phyloP scores from a whole-genome alignment of 129 eudicot species.

The Lactuca sativa region DNA sequence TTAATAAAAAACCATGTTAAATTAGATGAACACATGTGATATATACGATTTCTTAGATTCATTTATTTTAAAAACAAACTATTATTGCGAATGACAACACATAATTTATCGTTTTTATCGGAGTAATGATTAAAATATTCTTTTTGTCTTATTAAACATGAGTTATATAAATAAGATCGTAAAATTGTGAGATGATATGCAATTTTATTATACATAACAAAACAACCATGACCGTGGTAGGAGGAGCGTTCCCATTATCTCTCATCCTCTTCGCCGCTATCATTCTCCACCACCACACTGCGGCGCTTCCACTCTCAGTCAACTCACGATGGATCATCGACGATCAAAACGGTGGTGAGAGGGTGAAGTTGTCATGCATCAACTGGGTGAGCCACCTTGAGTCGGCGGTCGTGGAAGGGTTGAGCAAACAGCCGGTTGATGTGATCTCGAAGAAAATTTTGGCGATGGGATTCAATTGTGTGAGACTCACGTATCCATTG shows the following conservation, averaged over 20 bases:
- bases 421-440: conserved; percentile 72
- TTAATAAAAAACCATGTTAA: too few species aligned
- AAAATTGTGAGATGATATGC: too few species aligned
- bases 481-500: conserved; percentile 83
- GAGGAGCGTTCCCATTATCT: neutral
- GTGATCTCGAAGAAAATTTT: conserved; percentile 51
- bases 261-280: conserved; percentile 6
- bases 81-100: too few species aligned
- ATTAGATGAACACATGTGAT: too few species aligned
- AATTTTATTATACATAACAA: too few species aligned
- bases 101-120: too few species aligned
- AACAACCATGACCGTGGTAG: neutral
- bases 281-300: conserved; percentile 4
- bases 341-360: conserved; percentile 39
- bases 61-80: too few species aligned
- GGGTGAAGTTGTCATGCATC: conserved; percentile 79
- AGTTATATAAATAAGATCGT: too few species aligned
- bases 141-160: too few species aligned
- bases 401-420: conserved; percentile 73
- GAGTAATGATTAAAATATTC: too few species aligned
- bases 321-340: conserved; percentile 78
- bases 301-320: conserved; percentile 49
- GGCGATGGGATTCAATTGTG: conserved; percentile 77
- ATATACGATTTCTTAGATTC: too few species aligned
- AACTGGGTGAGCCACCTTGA: conserved; percentile 83